Conservation (phyloP, 176 grass and related monocot genomes). For the Triticum dicoccoides region DNA sequence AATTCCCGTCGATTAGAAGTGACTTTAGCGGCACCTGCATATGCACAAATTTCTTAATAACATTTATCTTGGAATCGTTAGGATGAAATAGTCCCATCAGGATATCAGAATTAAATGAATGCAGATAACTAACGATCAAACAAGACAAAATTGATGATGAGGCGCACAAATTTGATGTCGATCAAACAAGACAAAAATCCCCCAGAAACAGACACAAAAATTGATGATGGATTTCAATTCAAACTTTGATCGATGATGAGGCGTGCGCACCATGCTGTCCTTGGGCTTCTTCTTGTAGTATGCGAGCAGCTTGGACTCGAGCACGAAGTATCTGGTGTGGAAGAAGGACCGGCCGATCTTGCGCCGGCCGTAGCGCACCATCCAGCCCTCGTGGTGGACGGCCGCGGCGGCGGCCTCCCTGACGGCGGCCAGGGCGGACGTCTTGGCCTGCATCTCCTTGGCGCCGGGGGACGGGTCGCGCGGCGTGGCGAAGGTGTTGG, state of each 20-base stretch:
- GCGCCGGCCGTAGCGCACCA: conserved; percentile 85
- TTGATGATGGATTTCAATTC: too few relatives aligned
- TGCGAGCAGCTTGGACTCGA: conserved; percentile 60
- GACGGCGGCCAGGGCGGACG: background rate
- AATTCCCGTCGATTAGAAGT: too few relatives aligned
- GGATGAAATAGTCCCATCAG: background rate
- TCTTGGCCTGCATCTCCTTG: background rate
- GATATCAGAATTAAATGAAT: background rate
- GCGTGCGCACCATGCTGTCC: conserved; percentile 59
- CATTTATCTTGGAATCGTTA: background rate
- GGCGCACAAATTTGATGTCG: too few relatives aligned
- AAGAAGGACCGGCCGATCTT: conserved; percentile 82
- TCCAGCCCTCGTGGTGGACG: conserved; percentile 71
- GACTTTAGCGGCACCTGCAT: too few relatives aligned
- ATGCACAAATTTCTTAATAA: conserved; percentile 6
- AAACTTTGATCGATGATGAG: too few relatives aligned
- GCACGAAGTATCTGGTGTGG: conserved; percentile 69
- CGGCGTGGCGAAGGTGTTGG: background rate
- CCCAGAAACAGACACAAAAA: too few relatives aligned
- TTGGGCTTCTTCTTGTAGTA: conserved; percentile 98
- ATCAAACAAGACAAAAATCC: too few relatives aligned
- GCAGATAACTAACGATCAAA: background rate
- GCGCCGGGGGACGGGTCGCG: background rate
- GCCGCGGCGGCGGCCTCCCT: conserved; percentile 27
- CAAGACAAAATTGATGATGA: too few relatives aligned